Conservation (phyloP, 495 filamentous ascomycete species). For the Penicillium alfredii region DNA sequence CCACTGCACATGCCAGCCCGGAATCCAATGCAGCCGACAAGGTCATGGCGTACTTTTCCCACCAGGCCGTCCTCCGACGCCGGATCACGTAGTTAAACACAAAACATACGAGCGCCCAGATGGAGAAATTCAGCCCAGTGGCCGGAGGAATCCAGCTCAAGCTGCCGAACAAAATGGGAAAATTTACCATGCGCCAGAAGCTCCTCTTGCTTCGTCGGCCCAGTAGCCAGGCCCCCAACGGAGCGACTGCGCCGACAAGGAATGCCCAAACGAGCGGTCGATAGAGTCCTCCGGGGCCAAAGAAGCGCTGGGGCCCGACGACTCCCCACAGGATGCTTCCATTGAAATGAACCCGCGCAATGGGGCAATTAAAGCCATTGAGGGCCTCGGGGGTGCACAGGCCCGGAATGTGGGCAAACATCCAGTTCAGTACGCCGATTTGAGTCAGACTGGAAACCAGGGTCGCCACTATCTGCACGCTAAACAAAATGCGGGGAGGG, state of each 20-base stretch:
- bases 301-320: conserved; percentile 67
- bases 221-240: conserved; percentile 60
- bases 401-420: conserved; percentile 68
- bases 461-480: conserved; percentile 75
- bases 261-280: conserved; percentile 60
- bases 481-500: conserved; percentile 68
- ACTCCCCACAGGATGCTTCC: conserved; percentile 86
- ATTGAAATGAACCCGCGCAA: conserved; percentile 86
- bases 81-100: conserved; percentile 73
- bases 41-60: conserved; percentile 87
- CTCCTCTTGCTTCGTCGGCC: conserved; percentile 45
- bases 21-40: conserved; percentile 77
- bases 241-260: conserved; percentile 62
- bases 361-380: conserved; percentile 83
- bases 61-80: conserved; percentile 63
- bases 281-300: conserved; percentile 67
- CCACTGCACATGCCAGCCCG: conserved; percentile 68
- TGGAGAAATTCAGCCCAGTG: conserved; percentile 27
- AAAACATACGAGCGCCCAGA: conserved; percentile 60
- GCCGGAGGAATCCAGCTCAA: conserved; percentile 75
- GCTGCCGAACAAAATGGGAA: conserved; percentile 38
- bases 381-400: conserved; percentile 73
- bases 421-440: conserved; percentile 81
- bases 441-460: conserved; percentile 73
- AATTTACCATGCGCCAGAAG: conserved; percentile 36